Base-by-base conservation (phyloP, 2,329 filamentous ascomycete species). In the Fusarium pseudoanthophilum region DNA sequence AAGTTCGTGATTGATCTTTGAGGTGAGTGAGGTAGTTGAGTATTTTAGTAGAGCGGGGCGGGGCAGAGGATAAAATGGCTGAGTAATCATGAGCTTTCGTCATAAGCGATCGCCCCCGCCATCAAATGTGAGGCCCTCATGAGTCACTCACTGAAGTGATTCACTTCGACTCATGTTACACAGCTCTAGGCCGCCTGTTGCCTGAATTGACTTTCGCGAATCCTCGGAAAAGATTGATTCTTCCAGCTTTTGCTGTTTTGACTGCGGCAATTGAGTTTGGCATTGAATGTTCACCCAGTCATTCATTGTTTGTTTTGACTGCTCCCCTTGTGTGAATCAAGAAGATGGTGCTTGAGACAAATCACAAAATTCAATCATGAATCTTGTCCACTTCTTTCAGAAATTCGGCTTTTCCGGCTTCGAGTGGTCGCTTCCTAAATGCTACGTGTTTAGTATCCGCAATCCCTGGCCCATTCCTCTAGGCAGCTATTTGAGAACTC, bases 71-170 rank as follows among this genome's bases (percentile, higher is more conserved):
- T 13, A 11, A 34, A 21, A n/a, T 4, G 6, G 65, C 67, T 69
- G 40, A 69, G 67, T 69, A 67, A 69, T 63, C 65, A 53, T 48
- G 57, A 56, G 39, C 46, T 59, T 51, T 18, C 67, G 51, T 69
- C 67, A 69, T 39, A n/a, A 14, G 16, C 51, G 39, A 9, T 34
- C 26, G 24, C 52, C 60, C 60, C 32, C 45, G 26, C 62, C 37
- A 32, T 21, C 26, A 16, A 43, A 39, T 10, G 14, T 34, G n/a
- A 40, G 11, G n/a, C 26, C 15, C 18, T 55, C 51, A 55, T 55
- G 51, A 55, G 34, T 55, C 51, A 55, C 51, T 20, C 7, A 18
- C 24, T n/a, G 21, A 51, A 20, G 18, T 55, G 36, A 55, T 42
- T 55, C 51, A 55, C 26, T 40, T 28, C 5, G 34, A 30, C 51